Base-by-base conservation (phyloP, 2,329 filamentous ascomycete species). In the Aspergillus tubingensis region DNA sequence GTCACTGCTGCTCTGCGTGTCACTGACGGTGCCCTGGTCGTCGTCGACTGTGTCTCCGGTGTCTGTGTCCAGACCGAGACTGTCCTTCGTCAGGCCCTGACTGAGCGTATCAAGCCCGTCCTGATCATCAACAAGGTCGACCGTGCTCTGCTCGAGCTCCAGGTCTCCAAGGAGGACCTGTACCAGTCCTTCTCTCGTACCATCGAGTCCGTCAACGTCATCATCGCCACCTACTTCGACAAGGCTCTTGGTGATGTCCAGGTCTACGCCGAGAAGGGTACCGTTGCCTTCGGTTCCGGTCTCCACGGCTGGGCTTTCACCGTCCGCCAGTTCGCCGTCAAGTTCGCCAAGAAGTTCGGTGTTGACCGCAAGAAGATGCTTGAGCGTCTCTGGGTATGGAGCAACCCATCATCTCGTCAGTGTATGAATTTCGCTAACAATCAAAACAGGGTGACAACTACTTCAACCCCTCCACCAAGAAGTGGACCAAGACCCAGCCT, bases 81-180 rank as follows among this genome's bases (percentile, higher is more conserved):
- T 78, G 95, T 99, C 76, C 88, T 99, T 72, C 93, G 95, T 80
- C 95, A 99, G 86, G 94, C 95, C 81, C 92, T 99, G 74, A 91
- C 92, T 88, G 95, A 99, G 89, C 94, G 95, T 85, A 99, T 99
- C 84, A 98, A 98, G 91, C 95, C 95, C 76, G 94, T 99, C 77
- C 88, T 97, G 80, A 91, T 97, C 83, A 97, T 99, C 88, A 99
- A 99, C 92, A 99, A 99, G 91, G 95, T 99, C 82, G 95, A 99
- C 80, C 94, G 95, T 85, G 93, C 95, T 83, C 91, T 99, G 78
- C 92, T 99, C 80, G 95, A 99, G 85, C 89, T 99, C 68, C 95
- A 99, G 86, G 89, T 97, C 77, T 89, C 88, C 83, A 97, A 98
- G 89, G 95, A 99, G 85, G 95, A 99, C 79, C 85, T 99, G 72